Base-by-base conservation (phyloP, 2,329 filamentous ascomycete species). In the Xylariaceae sp. region DNA sequence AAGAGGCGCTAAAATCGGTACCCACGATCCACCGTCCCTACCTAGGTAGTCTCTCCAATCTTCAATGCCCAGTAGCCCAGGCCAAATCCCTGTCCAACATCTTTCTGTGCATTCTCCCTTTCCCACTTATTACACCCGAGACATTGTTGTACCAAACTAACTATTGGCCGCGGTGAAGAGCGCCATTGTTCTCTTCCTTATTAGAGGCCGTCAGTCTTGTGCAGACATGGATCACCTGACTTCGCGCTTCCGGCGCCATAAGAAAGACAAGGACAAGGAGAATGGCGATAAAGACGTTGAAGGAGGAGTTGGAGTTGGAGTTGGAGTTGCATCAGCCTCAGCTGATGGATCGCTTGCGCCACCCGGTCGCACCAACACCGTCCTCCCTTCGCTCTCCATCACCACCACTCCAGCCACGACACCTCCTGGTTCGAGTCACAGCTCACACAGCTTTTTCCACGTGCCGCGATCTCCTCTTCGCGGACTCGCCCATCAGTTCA, bases 401-500 rank as follows among this genome's bases (percentile, higher is more conserved):
- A 50, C 52, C 14, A 46, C 51, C 2, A 46, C 56, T 12, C 42
- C 55, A 22, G 22, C 40, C 1, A 54, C 49, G 14, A 57, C 57
- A n/a, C 52, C 58, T 8, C 52, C 56, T 5, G 42, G 52, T 3
- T 57, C 58, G 21, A 58, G 52, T 34, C 51, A 59, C 37, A 48
- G 50, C 42, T 43, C 37, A 33, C 44, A 48, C 35, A 43, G 40
- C 14, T 35, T 44, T 5, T 39, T 58, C n/a, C n/a, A n/a, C n/a
- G n/a, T n/a, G 27, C 50, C 55, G 25, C 63, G 57, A 47, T 64
- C 62, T 2, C 61, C 73, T 33, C 74, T 77, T 40, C 68, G 70
- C 33, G 66, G 64, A 49, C 64, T 76, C 46, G 67, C n/a, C n/a
- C n/a, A 44, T 36, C 52, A 71, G 41, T 64, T 76, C 42, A 68